phyloP scores from a whole-genome alignment of 2,329 filamentous ascomycete genomes.

The Xylaria hypoxylon region DNA sequence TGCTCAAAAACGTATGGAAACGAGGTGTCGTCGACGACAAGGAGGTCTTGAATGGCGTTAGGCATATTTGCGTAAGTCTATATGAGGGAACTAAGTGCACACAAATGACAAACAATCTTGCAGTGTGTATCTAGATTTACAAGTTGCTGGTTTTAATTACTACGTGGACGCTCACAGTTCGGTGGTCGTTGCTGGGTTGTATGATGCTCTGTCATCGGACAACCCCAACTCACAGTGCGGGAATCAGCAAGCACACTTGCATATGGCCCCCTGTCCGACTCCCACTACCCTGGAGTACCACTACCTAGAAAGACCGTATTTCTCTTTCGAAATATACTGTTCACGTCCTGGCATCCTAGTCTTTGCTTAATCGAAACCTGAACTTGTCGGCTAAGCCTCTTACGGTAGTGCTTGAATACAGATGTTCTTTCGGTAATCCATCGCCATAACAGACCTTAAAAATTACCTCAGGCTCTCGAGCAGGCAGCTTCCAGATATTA shows the following conservation, averaged over 20 bases:
- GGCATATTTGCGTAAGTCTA: background rate
- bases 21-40: conserved; percentile 9
- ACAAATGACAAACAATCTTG: background rate
- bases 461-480: no score
- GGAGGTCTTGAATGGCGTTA: conserved; percentile 17
- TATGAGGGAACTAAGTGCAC: no score
- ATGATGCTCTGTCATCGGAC: background rate
- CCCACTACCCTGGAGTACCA: background rate
- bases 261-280: background rate
- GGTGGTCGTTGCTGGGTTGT: background rate
- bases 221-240: conserved; percentile 2
- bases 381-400: no score
- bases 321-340: no score
- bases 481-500: no score
- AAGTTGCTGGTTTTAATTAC: background rate
- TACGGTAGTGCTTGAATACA: no score
- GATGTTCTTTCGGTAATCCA: no score
- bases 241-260: background rate
- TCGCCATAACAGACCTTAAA: no score
- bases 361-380: no score
- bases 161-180: no score
- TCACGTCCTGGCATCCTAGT: no score
- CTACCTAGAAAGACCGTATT: no score
- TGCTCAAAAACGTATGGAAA: conserved; percentile 24
- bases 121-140: background rate